Base-by-base conservation (phyloP, 495 filamentous ascomycete species). In the Stereocaulon alpinum region DNA sequence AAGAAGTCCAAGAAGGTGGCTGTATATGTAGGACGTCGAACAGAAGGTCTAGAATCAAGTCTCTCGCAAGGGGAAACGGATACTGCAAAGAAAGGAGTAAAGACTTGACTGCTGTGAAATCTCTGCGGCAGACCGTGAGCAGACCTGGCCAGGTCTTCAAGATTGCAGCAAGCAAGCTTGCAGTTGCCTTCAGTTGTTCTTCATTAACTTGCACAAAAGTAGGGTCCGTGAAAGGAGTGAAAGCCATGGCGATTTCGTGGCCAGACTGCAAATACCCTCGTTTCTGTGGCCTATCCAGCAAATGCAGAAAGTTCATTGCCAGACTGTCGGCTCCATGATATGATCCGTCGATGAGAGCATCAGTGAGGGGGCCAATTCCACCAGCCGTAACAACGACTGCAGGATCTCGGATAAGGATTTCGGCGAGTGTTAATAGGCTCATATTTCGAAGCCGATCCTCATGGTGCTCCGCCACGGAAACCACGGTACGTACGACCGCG, bases 11-110 rank as follows among this genome's bases (percentile, higher is more conserved):
- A 0, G 90, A 92, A 6, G 93, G 93, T 22, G 91, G 84, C 66
- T 95, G 96, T 68, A 98, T 96, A 45, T 90, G 84, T 60, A 98
- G 77, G 24, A 96, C 82, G 59, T 91, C 89, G 69, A 92, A 96
- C 44, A 98, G 73, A 6, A 98, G 74, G 65, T 97, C 93, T 62
- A 97, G 75, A 45, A 96, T 79, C 27, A 75, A 70, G 73, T 87
- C 73, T 76, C 87, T 65, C 75, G 82, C 67, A n/a, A 79, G 74
- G 3, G 83, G 74, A 48, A 81, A 81, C 14, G 86, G 82, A 52
- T 91, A 83, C 56, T 89, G 82, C 60, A 96, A 77, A 37, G 87
- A 89, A 12, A 84, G 81, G 20, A 95, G 75, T 51, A 98, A 79
- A 29, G 91, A 96, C 58, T 79, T 80, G 43, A 96, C 81, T 3